These are phyloP conservation scores for Pseudocercospora cruenta DNA, from an alignment of 2,329 filamentous ascomycete species.

Conservation along the genomic window DNA sequence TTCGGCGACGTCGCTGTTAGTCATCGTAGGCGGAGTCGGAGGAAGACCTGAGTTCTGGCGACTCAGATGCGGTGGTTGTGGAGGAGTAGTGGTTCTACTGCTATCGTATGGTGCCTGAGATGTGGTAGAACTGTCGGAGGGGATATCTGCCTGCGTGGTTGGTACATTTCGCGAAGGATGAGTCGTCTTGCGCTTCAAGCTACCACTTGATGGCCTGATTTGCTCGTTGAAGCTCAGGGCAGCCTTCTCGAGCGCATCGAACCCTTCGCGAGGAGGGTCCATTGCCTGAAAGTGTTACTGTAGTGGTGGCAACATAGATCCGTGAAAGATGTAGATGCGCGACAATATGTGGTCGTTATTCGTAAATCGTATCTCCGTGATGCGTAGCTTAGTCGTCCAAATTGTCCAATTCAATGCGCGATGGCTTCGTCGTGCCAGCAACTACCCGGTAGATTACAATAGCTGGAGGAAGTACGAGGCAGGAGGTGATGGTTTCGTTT, in stretches of 20 bases:
- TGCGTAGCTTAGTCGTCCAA: background rate
- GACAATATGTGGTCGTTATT: slow-evolving; percentile 1
- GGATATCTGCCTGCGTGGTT: slow-evolving; percentile 12
- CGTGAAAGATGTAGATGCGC: background rate
- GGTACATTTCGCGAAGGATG: slow-evolving; percentile 11
- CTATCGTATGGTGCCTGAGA: slow-evolving; percentile 13
- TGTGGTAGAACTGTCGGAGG: slow-evolving; percentile 15
- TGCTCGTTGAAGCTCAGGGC: background rate
- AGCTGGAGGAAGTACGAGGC: background rate
- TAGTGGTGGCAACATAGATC: background rate
- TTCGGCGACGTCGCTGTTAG: slow-evolving; percentile 33
- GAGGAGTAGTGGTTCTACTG: slow-evolving; percentile 22
- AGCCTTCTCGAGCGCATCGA: slow-evolving; percentile 3
- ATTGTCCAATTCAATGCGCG: background rate
- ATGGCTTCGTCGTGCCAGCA: background rate
- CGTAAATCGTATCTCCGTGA: background rate
- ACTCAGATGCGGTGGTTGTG: slow-evolving; percentile 9
- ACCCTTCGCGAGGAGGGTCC: slow-evolving; percentile 14
- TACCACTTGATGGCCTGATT: background rate
- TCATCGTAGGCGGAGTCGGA: slow-evolving; percentile 50
- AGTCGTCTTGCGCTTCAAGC: slow-evolving; percentile 11
- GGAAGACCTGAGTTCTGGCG: slow-evolving; percentile 43
- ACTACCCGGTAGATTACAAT: background rate
- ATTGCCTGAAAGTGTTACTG: slow-evolving; percentile 13
- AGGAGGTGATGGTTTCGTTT: background rate